phyloP scores from a whole-genome alignment of 805 yeast species.

The Wickerhamomyces sydowiorum region DNA sequence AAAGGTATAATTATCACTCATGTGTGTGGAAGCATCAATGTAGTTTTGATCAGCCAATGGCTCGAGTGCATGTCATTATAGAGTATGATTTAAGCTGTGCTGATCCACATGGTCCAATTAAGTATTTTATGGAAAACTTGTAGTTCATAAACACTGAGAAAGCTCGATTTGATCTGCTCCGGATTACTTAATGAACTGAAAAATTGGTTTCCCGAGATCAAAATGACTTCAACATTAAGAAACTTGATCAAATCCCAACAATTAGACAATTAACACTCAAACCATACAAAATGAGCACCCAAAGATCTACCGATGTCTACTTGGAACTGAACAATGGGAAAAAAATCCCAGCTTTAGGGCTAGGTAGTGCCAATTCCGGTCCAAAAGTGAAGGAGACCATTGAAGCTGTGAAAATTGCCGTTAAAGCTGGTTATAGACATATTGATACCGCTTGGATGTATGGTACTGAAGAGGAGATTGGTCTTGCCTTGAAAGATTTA shows the following conservation, averaged over 20 bases:
- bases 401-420: slow-evolving; percentile 51
- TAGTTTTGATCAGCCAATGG: too few relatives aligned
- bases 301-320: slow-evolving; percentile 29
- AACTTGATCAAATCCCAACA: not conserved
- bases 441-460: slow-evolving; percentile 74
- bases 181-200: too few relatives aligned
- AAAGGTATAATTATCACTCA: not conserved
- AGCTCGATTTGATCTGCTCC: too few relatives aligned
- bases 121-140: not conserved
- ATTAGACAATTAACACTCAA: not conserved
- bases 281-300: not conserved
- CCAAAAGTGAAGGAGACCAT: slow-evolving; percentile 41
- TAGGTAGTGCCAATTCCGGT: slow-evolving; percentile 59
- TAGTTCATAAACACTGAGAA: not conserved
- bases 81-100: not conserved
- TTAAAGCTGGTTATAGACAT: slow-evolving; percentile 61
- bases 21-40: too few relatives aligned
- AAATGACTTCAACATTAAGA: too few relatives aligned
- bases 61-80: too few relatives aligned
- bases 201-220: too few relatives aligned
- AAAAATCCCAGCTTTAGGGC: slow-evolving; percentile 59
- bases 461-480: slow-evolving; percentile 63
- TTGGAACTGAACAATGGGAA: slow-evolving; percentile 52
- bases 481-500: slow-evolving; percentile 42
- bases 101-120: not conserved